Evolutionary conservation across 352 stramenopile genomes (phyloP).

Genomic region (Pythium grandisporangium): DNA sequence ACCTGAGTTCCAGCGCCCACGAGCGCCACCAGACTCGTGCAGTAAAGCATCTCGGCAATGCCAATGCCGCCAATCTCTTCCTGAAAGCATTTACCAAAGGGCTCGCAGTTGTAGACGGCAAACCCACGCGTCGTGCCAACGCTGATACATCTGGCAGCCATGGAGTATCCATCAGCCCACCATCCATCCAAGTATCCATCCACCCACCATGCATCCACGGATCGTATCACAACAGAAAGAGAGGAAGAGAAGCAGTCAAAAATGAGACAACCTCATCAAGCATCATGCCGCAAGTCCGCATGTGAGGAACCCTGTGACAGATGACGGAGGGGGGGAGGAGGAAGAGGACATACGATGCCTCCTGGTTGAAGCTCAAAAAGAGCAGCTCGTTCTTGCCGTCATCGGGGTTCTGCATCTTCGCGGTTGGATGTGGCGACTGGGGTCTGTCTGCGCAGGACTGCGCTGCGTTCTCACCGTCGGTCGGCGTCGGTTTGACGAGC

Average conservation of each 20-base stretch:
- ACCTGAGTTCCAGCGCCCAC: slow-evolving; percentile 87
- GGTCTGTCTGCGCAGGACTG: too few species aligned
- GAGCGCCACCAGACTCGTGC: slow-evolving; percentile 87
- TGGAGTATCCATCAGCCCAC: too few species aligned
- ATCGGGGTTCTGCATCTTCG: slow-evolving; percentile 29
- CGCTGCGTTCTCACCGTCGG: too few species aligned
- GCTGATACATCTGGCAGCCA: slow-evolving; percentile 79
- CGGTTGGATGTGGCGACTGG: neutral
- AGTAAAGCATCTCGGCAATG: slow-evolving; percentile 91
- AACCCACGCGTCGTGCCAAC: slow-evolving; percentile 84
- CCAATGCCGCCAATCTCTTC: slow-evolving; percentile 83
- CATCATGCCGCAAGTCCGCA: too few species aligned
- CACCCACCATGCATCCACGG: too few species aligned
- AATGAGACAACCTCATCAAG: too few species aligned
- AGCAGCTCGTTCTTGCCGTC: slow-evolving; percentile 54
- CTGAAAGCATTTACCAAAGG: slow-evolving; percentile 86
- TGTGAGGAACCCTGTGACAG: too few species aligned
- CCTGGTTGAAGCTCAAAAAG: slow-evolving; percentile 90
- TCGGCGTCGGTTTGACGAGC: too few species aligned
- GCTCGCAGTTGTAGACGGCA: slow-evolving; percentile 89
- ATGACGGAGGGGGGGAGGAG: too few species aligned
- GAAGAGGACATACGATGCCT: slow-evolving; percentile 64
- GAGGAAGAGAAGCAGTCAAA: too few species aligned
- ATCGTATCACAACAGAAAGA: too few species aligned
- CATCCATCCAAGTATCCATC: too few species aligned